phyloP scores from a whole-genome alignment of 352 stramenopile genomes.

The Phytophthora megakarya region DNA sequence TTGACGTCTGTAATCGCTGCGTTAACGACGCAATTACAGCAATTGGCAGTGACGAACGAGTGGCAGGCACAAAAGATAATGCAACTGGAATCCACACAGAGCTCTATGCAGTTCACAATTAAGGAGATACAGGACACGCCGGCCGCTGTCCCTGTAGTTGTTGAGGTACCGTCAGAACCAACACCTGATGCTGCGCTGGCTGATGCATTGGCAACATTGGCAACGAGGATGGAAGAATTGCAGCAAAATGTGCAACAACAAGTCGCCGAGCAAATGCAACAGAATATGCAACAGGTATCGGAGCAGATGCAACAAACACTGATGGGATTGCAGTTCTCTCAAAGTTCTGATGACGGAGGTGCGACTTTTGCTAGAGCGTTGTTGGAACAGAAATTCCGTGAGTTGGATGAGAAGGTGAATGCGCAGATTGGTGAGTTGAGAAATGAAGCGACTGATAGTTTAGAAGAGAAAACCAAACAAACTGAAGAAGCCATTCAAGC shows the following conservation, averaged over 20 bases:
- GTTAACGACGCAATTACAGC: constrained; percentile 59
- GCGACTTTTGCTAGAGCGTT: constrained; percentile 28
- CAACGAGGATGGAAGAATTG: constrained; percentile 26
- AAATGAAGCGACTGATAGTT: constrained; percentile 24
- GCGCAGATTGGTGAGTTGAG: constrained; percentile 24
- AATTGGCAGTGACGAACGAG: constrained; percentile 45
- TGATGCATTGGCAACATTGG: constrained; percentile 21
- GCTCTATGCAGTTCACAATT: constrained; percentile 30
- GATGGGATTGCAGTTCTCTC: constrained; percentile 1
- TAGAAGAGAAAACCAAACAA: constrained; percentile 32
- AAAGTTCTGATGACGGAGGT: constrained; percentile 24
- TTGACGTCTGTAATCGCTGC: constrained; percentile 56
- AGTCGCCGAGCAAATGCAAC: constrained; percentile 27
- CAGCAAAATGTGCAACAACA: constrained; percentile 36
- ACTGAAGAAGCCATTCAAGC: constrained; percentile 53
- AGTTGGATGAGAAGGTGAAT: constrained; percentile 41
- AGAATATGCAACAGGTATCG: constrained; percentile 26
- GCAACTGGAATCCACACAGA: constrained; percentile 45
- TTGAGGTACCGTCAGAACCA: constrained; percentile 24
- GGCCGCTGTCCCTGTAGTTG: constrained; percentile 24
- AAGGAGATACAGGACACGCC: constrained; percentile 29
- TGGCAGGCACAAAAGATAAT: constrained; percentile 37
- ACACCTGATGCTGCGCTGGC: constrained; percentile 13
- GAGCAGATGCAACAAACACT: constrained; percentile 29
- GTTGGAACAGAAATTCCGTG: constrained; percentile 27